A percentile compares a stretch with the other conserved stretches of the same genome.
These are phyloP conservation scores for Madurella mycetomatis DNA, from an alignment of 2,329 filamentous ascomycete genomes.

Conservation along the genomic window DNA sequence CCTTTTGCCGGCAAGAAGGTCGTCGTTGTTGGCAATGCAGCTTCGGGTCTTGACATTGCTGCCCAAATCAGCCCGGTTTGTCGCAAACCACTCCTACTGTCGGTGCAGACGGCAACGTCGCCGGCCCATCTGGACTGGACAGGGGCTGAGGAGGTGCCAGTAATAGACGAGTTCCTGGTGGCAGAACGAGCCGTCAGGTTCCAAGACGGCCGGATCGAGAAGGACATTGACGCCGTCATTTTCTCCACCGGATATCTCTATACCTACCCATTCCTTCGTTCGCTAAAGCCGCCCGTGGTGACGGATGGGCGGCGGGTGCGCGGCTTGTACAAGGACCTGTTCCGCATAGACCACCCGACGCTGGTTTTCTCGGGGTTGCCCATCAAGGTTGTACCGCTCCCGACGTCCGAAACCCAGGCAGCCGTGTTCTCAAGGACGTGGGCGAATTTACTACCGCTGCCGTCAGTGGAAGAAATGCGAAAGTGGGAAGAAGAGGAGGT, in stretches of 20 bases:
- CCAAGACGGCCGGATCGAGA: constrained; percentile 58
- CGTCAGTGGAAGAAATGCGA: constrained; percentile 59
- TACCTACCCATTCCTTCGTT: constrained; percentile 66
- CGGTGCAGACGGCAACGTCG: constrained; percentile 49
- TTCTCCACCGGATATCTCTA: constrained; percentile 92
- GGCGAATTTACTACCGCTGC: constrained; percentile 64
- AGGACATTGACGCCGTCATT: constrained; percentile 67
- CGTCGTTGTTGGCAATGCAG: constrained; percentile 76
- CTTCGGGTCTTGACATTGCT: constrained; percentile 80
- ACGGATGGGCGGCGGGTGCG: constrained; percentile 65
- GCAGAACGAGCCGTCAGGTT: constrained; percentile 59
- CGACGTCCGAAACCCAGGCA: constrained; percentile 71
- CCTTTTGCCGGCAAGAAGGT: constrained; percentile 67
- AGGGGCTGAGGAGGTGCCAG: constrained; percentile 48
- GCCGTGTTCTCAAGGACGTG: constrained; percentile 74
- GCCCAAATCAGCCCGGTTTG: constrained; percentile 65
- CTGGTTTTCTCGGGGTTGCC: constrained; percentile 72
- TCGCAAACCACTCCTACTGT: constrained; percentile 59
- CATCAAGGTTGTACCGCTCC: constrained; percentile 85
- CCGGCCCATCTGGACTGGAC: constrained; percentile 42
- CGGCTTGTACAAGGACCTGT: constrained; percentile 73
- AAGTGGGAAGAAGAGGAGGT: constrained; percentile 64
- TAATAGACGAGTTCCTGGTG: constrained; percentile 54
- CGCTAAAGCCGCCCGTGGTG: constrained; percentile 49
- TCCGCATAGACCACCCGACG: constrained; percentile 71